Conservation (phyloP, 1,284 basidiomycete species). For the Sanghuangporus baumii region DNA sequence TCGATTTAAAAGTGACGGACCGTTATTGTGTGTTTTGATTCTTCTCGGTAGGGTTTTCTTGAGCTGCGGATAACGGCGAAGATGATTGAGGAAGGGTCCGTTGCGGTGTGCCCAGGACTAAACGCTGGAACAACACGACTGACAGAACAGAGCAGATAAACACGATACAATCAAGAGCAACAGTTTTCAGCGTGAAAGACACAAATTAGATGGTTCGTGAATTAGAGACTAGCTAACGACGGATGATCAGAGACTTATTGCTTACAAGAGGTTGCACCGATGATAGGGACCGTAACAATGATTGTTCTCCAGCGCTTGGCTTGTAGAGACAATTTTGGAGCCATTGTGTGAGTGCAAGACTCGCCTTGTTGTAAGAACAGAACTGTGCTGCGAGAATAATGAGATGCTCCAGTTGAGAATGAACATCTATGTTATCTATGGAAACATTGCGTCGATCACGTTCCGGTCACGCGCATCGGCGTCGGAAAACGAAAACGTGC, state of each 20-base stretch:
- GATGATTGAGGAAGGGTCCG: constrained; percentile 23
- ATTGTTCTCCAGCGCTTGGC: constrained; percentile 52
- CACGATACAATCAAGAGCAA: background rate
- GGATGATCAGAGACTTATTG: too few relatives aligned
- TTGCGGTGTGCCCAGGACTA: constrained; percentile 57
- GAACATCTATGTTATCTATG: too few relatives aligned
- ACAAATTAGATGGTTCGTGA: constrained; percentile 9
- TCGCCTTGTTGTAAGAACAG: background rate
- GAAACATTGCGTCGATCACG: too few relatives aligned
- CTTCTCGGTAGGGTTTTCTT: background rate
- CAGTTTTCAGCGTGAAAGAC: constrained; percentile 12
- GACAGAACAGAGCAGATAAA: background rate
- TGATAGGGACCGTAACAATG: constrained; percentile 56
- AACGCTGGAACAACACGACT: constrained; percentile 65
- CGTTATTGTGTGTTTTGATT: background rate
- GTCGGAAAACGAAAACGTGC: too few relatives aligned
- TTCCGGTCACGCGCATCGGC: too few relatives aligned
- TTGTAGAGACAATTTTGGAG: constrained; percentile 25
- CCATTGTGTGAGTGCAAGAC: background rate
- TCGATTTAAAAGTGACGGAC: too few relatives aligned
- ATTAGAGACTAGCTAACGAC: too few relatives aligned
- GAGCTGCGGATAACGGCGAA: background rate
- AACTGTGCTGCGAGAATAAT: too few relatives aligned
- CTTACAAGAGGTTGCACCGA: constrained; percentile 51
- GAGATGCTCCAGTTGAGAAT: background rate